Base-by-base conservation (phyloP, 768 basidiomycete species). In the Scleroderma bovista region DNA sequence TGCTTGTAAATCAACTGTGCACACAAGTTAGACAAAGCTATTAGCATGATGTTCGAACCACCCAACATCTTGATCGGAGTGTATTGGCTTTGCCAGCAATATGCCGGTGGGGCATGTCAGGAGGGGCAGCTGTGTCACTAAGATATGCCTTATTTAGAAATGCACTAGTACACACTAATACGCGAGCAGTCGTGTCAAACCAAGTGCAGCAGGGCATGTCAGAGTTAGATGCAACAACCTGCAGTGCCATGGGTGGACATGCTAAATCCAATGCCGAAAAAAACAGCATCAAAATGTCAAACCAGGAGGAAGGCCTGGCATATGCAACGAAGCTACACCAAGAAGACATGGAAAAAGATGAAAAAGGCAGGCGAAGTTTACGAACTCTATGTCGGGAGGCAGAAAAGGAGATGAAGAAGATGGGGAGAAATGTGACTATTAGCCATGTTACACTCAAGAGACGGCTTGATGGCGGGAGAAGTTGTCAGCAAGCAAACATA, bases 381-480 rank as follows among this genome's bases (percentile, higher is more conserved):
- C 34, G 15, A 8, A 17, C 34, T 15, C n/a, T 49, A 3, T 49
- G 39, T 19, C 29, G 13, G 13, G 40, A 33, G n/a, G 23, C 26
- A 40, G 20, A 13, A 24, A 19, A 49, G 40, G 40, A 31, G 40
- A 20, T 29, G 29, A 49, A 49, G 31, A 42, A 11, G 13, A 34
- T 8, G 24, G 40, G 20, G 31, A 49, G 20, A 24, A 23, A 40
- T 16, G 20, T 49, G 41, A 49, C 48, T 23, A 32, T 49, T 24
- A 23, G n/a, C 40, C n/a, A 24, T 12, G 17, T 29, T 42, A 49
- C 48, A 29, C 48, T 49, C 20, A 31, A 4, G 22, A 3, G 17
- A 43, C 9, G 24, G 20, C 40, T 49, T 34, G 26, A 34, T 16
- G 48, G 48, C 29, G 48, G 40, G 22, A 48, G 40, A 6, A 61